These are phyloP conservation scores for Paraurostyla sp. DNA, from an alignment of 73 alveolate genomes.

Conservation along the genomic window DNA sequence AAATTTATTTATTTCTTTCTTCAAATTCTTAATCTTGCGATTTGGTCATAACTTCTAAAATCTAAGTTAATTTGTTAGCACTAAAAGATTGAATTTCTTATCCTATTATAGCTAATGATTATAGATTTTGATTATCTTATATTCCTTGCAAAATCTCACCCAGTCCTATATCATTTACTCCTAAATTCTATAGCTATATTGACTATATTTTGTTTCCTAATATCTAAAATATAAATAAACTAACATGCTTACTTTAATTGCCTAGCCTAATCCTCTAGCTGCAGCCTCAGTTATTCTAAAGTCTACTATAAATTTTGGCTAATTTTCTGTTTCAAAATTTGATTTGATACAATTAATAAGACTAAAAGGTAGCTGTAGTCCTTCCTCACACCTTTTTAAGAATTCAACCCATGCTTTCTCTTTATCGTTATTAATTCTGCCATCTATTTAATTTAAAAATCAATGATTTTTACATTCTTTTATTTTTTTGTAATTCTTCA, in stretches of 20 bases:
- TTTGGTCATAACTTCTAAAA: neutral
- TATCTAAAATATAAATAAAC: neutral
- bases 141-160: neutral
- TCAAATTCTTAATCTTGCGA: neutral
- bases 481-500: conserved; percentile 8
- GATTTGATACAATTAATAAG: neutral
- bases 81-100: neutral
- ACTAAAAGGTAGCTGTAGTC: conserved; percentile 42
- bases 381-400: conserved; percentile 11
- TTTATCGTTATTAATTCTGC: neutral
- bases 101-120: neutral
- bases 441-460: neutral
- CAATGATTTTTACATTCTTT: conserved; percentile 15
- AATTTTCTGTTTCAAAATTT: neutral
- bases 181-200: neutral
- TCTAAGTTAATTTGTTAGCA: neutral
- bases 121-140: neutral
- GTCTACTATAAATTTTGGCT: neutral
- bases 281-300: conserved; percentile 42
- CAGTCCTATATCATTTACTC: neutral
- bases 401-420: conserved; percentile 24
- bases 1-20: neutral
- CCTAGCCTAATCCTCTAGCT: conserved; percentile 27
- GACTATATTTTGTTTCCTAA: neutral
- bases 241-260: conserved; percentile 4